Base-by-base conservation (phyloP, 1,284 basidiomycete species). In the Xerocomus minutiporus region DNA sequence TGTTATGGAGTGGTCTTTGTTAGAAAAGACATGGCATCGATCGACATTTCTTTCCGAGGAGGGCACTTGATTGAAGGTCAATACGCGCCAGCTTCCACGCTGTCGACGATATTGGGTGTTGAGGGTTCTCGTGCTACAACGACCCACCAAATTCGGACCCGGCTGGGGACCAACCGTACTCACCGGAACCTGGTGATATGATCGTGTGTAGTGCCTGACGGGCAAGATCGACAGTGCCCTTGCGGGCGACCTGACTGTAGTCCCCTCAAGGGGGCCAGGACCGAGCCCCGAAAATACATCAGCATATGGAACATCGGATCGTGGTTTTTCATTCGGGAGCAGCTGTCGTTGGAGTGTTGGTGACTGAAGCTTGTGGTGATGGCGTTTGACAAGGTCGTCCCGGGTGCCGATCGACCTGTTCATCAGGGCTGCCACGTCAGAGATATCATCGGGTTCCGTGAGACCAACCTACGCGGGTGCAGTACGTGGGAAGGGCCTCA, bases 371-470 rank as follows among this genome's bases (percentile, higher is more conserved):
- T 38, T 39, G 15, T 20, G 34, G 17, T 41, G 48, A 50, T 47
- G 41, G 23, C 7, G 39, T 26, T n/a, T 39, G 41, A 48, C 11
- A 29, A 9, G 26, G 23, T 20, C 31, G 31, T 43, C 17, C 38
- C 38, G 35, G 17, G 35, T 39, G 29, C 48, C 42, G 45, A 39
- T 28, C 38, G n/a, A 15, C 35, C n/a, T 23, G 28, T 20, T 8
- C 23, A 26, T 38, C 56, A 42, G 25, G 46, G 26, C 35, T 61
- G 60, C 59, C 61, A 64, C 53, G 63, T 65, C 63, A 51, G 31
- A 23, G 36, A 17, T n/a, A 11, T 6, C 31, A 39, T 49, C n/a
- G 26, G 9, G n/a, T 20, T 38, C 23, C 43, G 53, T 44, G 45
- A 23, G 50, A 50, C 39, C 28, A 39, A 51, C 32, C 12, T 41